Conservation (phyloP, 331 rosid genomes). For the Phaseolus coccineus region DNA sequence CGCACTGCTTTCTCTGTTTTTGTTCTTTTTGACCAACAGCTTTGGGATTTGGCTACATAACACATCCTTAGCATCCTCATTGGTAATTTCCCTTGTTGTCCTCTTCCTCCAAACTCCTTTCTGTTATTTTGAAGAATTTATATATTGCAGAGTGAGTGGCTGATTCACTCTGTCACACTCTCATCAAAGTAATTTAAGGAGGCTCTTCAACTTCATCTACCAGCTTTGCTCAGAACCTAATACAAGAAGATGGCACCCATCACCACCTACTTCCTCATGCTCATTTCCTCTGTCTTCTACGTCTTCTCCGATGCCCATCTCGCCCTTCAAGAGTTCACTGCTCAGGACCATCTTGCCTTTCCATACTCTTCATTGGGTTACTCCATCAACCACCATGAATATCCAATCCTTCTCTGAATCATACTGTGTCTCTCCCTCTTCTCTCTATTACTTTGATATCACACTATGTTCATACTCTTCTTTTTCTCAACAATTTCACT, state of each 20-base stretch:
- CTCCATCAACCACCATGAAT: constrained; percentile 18
- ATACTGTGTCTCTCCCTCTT: too few species aligned
- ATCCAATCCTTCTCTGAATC: constrained; percentile 42
- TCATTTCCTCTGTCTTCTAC: constrained; percentile 41
- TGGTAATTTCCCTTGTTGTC: constrained; percentile 25
- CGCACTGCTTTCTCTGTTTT: not conserved
- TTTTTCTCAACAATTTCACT: too few species aligned
- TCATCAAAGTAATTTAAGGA: too few species aligned
- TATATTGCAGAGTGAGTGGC: too few species aligned
- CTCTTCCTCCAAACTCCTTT: not conserved
- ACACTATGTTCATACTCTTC: too few species aligned
- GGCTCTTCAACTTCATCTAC: too few species aligned
- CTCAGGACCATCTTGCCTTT: not conserved
- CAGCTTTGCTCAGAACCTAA: too few species aligned
- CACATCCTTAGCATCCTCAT: not conserved
- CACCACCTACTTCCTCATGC: constrained; percentile 30
- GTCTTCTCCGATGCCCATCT: constrained; percentile 35
- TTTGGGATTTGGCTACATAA: not conserved
- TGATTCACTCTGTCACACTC: too few species aligned
- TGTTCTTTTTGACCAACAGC: not conserved
- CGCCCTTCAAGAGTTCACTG: not conserved
- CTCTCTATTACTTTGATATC: too few species aligned
- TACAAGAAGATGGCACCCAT: constrained; percentile 37
- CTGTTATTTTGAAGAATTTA: too few species aligned
- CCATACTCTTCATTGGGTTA: constrained; percentile 11